Base-by-base conservation (phyloP, 1,284 basidiomycete species). In the Fomitopsis betulina region DNA sequence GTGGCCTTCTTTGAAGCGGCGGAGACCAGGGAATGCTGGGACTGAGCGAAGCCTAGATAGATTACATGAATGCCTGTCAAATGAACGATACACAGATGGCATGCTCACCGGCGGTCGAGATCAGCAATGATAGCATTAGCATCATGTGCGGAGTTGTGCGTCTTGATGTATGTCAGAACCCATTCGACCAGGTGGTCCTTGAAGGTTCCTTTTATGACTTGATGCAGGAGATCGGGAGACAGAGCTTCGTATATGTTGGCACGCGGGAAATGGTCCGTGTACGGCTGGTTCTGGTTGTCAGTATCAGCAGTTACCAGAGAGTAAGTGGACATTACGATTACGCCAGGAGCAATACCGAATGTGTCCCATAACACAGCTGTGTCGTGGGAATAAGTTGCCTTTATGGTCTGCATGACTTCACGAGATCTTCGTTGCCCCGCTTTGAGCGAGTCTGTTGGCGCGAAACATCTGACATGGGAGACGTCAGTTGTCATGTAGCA, bases 71-170 rank as follows among this genome's bases (percentile, higher is more conserved):
- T n/a, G n/a, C n/a, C n/a, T n/a, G n/a, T n/a, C n/a, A n/a, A n/a
- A n/a, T n/a, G n/a, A n/a, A n/a, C n/a, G n/a, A n/a, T n/a, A n/a
- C n/a, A n/a, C n/a, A n/a, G n/a, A n/a, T n/a, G n/a, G n/a, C n/a
- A n/a, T n/a, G n/a, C n/a, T n/a, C n/a, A 66, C 53, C 68, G 59
- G 2, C 59, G 52, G 53, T 71, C 70, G 32, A 69, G 60, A 2
- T 68, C 59, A 32, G 56, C 63, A 1, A 63, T 23, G 3, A 61
- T 53, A 15, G 30, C 17, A 1, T 40, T 19, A 1, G 58, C 57
- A 1, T 52, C 42, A 1, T 13, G 12, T 17, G 49, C 42, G 4
- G 27, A 52, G 13, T 60, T 4, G 5, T 37, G 30, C 1, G n/a
- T 12, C 7, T 25, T 8, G 27, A 64, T 17, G 21, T 60, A 62